Evolutionary conservation across 176 grass and related monocot species (phyloP).

Genomic region (Miscanthus lutarioriparius): DNA sequence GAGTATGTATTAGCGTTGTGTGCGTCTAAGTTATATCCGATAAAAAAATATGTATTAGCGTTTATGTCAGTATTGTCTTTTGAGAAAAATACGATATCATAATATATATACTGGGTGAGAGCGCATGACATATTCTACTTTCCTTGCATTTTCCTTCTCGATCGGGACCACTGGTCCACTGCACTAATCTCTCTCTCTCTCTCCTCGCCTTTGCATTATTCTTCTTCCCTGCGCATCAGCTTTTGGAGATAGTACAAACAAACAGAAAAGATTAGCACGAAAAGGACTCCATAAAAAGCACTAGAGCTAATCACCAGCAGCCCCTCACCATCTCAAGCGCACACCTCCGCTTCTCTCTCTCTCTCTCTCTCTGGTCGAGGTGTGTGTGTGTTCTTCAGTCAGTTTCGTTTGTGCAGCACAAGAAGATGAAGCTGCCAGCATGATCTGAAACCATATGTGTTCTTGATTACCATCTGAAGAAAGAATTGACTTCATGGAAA

Average conservation of each 20-base stretch:
- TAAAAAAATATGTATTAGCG: too few species aligned
- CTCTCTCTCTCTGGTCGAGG: not conserved
- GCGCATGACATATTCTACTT: constrained; percentile 26
- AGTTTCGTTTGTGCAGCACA: constrained; percentile 34
- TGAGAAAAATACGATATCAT: too few species aligned
- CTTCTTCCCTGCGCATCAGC: constrained; percentile 15
- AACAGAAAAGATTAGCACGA: constrained; percentile 18
- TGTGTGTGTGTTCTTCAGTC: not conserved
- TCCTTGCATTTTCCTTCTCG: not conserved
- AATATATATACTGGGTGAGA: too few species aligned
- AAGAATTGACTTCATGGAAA: not conserved
- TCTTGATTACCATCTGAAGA: not conserved
- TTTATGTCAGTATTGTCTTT: too few species aligned
- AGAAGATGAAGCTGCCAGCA: constrained; percentile 77
- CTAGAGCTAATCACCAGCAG: constrained; percentile 34
- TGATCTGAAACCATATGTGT: constrained; percentile 50
- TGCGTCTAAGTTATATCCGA: too few species aligned
- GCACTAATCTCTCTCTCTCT: not conserved
- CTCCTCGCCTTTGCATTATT: constrained; percentile 31
- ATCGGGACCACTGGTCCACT: constrained; percentile 38
- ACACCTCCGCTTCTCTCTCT: constrained; percentile 15
- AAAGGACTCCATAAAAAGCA: constrained; percentile 43
- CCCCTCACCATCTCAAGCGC: constrained; percentile 19
- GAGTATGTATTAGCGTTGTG: too few species aligned
- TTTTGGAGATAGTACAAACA: constrained; percentile 26